Evolutionary conservation across 805 yeast genomes (phyloP).

Genomic region (Cyberlindnera xishuangbannaensis): DNA sequence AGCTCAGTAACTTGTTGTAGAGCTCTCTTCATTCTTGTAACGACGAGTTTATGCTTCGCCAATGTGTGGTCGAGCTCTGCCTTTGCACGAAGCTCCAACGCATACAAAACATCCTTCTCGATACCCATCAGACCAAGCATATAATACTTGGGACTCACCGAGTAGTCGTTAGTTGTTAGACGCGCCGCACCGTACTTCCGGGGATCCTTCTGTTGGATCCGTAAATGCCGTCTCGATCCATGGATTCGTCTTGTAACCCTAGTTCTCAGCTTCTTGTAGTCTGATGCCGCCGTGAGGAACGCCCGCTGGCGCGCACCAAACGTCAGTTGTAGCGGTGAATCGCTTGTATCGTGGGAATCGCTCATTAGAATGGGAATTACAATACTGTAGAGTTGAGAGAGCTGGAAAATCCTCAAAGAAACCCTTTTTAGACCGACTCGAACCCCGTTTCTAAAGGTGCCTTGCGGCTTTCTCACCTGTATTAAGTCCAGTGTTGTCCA

Average conservation of each 20-base stretch:
- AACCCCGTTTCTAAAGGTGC: too few species aligned
- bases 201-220: conserved; percentile 61
- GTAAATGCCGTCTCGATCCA: conserved; percentile 58
- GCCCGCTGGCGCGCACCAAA: conserved; percentile 53
- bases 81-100: conserved; percentile 54
- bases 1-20: conserved; percentile 39
- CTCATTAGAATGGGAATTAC: too few species aligned
- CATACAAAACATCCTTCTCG: conserved; percentile 71
- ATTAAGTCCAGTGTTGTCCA: too few species aligned
- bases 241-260: conserved; percentile 54
- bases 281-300: conserved; percentile 60
- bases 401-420: too few species aligned
- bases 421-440: too few species aligned
- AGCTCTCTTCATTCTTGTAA: conserved; percentile 66
- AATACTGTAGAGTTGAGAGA: too few species aligned
- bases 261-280: conserved; percentile 62
- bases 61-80: conserved; percentile 38
- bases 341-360: too few species aligned
- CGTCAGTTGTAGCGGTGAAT: conserved; percentile 29
- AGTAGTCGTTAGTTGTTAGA: conserved; percentile 45
- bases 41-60: conserved; percentile 43
- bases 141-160: conserved; percentile 46
- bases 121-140: conserved; percentile 56
- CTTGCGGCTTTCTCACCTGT: too few species aligned
- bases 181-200: conserved; percentile 49